A percentile compares a stretch with the other conserved stretches of the same genome.
Evolutionary conservation across 192 early-diverging fungal genomes (phyloP).

Genomic region (Mortierella antarctica): DNA sequence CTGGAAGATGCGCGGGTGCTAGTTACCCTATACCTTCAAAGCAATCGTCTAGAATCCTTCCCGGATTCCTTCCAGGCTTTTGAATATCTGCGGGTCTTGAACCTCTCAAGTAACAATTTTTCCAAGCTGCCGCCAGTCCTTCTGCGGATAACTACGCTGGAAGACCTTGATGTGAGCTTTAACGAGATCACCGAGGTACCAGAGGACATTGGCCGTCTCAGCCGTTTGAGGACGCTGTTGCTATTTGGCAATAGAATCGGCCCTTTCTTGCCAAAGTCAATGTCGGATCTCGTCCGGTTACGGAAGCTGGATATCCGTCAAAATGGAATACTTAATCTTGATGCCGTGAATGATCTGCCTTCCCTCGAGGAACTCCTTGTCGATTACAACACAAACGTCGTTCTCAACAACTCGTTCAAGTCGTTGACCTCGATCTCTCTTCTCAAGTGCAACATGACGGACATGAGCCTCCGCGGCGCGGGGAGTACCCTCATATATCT

Average conservation of each 20-base stretch:
- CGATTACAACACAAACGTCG: slow-evolving; percentile 78
- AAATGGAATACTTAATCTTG: slow-evolving; percentile 79
- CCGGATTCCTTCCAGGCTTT: slow-evolving; percentile 73
- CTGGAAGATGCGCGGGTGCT: slow-evolving; percentile 71
- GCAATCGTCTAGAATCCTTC: slow-evolving; percentile 79
- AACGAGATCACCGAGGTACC: slow-evolving; percentile 84
- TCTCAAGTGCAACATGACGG: slow-evolving; percentile 76
- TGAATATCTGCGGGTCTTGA: slow-evolving; percentile 68
- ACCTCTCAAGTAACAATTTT: slow-evolving; percentile 87
- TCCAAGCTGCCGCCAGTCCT: slow-evolving; percentile 73
- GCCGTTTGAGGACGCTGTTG: slow-evolving; percentile 65
- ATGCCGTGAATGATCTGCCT: slow-evolving; percentile 64
- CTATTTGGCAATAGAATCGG: slow-evolving; percentile 83
- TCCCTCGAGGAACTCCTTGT: slow-evolving; percentile 71
- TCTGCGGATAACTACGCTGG: slow-evolving; percentile 67
- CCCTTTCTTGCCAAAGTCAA: slow-evolving; percentile 72
- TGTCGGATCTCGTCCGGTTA: slow-evolving; percentile 68
- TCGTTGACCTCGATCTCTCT: slow-evolving; percentile 67
- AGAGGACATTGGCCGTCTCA: slow-evolving; percentile 74
- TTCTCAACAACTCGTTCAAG: slow-evolving; percentile 68
- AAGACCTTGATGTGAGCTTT: slow-evolving; percentile 83
- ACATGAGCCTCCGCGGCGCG: slow-evolving; percentile 66
- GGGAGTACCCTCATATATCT: slow-evolving; percentile 51
- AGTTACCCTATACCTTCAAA: slow-evolving; percentile 70
- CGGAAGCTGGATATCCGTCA: slow-evolving; percentile 84